Percentiles rank a stretch among this genome's conserved stretches.
These are phyloP conservation scores for Trichoderma endophyticum DNA, from an alignment of 2,329 filamentous ascomycete genomes.

Conservation along the genomic window DNA sequence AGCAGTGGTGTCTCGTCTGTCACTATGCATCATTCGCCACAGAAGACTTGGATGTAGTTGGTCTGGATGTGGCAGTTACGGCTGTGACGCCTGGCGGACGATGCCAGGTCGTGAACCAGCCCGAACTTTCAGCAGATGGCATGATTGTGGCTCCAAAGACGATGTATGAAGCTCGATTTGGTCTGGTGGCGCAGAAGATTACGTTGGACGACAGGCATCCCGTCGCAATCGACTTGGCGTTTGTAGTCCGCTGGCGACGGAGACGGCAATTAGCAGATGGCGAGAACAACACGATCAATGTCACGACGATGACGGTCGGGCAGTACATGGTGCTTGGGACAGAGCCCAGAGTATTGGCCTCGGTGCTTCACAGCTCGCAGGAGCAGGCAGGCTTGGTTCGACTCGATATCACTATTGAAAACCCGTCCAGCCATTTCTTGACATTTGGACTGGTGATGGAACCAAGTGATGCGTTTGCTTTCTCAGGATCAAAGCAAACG, in stretches of 20 bases:
- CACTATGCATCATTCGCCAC: constrained; percentile 73
- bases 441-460: constrained; percentile 94
- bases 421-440: constrained; percentile 89
- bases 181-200: constrained; percentile 69
- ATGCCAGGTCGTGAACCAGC: constrained; percentile 47
- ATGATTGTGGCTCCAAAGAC: constrained; percentile 60
- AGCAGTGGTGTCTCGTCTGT: constrained; percentile 77
- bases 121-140: constrained; percentile 40
- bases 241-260: constrained; percentile 77
- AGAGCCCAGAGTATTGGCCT: constrained; percentile 79
- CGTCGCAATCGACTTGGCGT: constrained; percentile 68
- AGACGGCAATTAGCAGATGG: constrained; percentile 21
- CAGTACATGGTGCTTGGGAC: constrained; percentile 75
- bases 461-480: constrained; percentile 86
- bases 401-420: constrained; percentile 71
- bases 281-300: constrained; percentile 45
- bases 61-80: constrained; percentile 60
- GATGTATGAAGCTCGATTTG: constrained; percentile 69
- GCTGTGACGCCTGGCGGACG: constrained; percentile 60
- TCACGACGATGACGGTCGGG: constrained; percentile 70
- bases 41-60: constrained; percentile 63
- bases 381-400: constrained; percentile 38
- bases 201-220: constrained; percentile 79
- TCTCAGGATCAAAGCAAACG: constrained; percentile 80
- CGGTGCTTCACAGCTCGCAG: constrained; percentile 44